Evolutionary conservation across 2,329 filamentous ascomycete genomes (phyloP).

Genomic region (Chaetomium globosum): DNA sequence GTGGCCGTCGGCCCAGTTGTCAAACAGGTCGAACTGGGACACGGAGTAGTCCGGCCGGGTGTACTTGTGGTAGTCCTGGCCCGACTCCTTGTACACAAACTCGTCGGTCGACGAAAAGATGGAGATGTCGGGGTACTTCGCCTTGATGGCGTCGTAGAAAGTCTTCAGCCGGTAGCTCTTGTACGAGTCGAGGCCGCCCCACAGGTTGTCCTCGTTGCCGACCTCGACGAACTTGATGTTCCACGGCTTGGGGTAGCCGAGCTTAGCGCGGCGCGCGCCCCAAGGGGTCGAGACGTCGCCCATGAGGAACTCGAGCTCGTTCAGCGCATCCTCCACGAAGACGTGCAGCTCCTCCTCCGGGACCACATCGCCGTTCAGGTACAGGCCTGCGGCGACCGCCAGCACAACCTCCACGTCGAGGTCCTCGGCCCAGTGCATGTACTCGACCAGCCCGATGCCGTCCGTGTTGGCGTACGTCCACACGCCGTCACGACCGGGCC

Average conservation of each 20-base stretch:
- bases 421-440: slow-evolving; percentile 63
- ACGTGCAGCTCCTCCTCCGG: slow-evolving; percentile 55
- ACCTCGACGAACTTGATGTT: slow-evolving; percentile 64
- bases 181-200: slow-evolving; percentile 49
- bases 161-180: slow-evolving; percentile 52
- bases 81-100: slow-evolving; percentile 12
- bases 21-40: slow-evolving; percentile 53
- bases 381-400: slow-evolving; percentile 60
- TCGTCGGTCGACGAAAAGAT: slow-evolving; percentile 41
- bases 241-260: slow-evolving; percentile 65
- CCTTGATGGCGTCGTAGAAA: slow-evolving; percentile 60
- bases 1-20: slow-evolving; percentile 20
- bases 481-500: slow-evolving; percentile 58
- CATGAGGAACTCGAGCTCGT: slow-evolving; percentile 65
- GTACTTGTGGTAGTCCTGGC: slow-evolving; percentile 39
- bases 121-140: slow-evolving; percentile 38
- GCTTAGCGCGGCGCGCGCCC: slow-evolving; percentile 59
- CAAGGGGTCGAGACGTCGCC: slow-evolving; percentile 51
- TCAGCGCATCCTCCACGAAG: slow-evolving; percentile 61
- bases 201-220: slow-evolving; percentile 68
- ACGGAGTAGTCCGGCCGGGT: slow-evolving; percentile 53
- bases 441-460: slow-evolving; percentile 64
- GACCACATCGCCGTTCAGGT: slow-evolving; percentile 56
- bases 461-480: slow-evolving; percentile 66
- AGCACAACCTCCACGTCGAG: slow-evolving; percentile 60